Percentiles rank a stretch among this genome's conserved stretches.
These are phyloP conservation scores for Talaromyces sp. DNA, from an alignment of 2,329 filamentous ascomycete species.

Conservation along the genomic window DNA sequence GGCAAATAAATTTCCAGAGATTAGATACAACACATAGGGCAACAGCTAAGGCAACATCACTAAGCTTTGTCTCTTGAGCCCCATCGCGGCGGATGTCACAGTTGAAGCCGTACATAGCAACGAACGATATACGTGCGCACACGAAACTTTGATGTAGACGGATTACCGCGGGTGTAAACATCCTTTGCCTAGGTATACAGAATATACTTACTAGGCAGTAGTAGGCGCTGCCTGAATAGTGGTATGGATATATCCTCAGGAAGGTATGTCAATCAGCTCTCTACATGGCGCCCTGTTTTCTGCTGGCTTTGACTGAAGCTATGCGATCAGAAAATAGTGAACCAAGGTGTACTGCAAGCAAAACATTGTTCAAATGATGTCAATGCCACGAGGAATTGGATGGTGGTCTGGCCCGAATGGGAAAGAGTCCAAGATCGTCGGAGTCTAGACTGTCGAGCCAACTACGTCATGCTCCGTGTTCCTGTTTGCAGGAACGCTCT, in stretches of 20 bases:
- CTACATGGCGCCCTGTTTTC: not conserved
- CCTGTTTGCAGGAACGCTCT: not conserved
- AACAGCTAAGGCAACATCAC: not conserved
- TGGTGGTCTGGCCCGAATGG: not conserved
- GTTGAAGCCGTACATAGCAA: not conserved
- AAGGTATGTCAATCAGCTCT: not conserved
- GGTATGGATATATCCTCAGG: not conserved
- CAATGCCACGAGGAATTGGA: not conserved
- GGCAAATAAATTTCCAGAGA: not conserved
- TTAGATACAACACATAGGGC: not conserved
- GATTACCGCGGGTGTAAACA: not conserved
- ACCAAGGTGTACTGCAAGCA: not conserved
- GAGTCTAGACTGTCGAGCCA: conserved; percentile 1
- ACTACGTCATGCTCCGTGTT: not conserved
- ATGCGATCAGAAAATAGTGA: not conserved
- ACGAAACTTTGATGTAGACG: not conserved
- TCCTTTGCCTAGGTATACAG: not conserved
- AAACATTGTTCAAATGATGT: not conserved
- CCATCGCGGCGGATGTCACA: not conserved
- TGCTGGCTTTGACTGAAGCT: not conserved
- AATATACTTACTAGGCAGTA: not conserved
- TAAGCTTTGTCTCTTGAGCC: not conserved
- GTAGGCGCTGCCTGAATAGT: not conserved
- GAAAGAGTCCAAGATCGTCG: not conserved
- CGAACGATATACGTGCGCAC: not conserved